These are phyloP conservation scores for Aleurites moluccanus DNA, from an alignment of 441 rosid genomes.

Conservation along the genomic window DNA sequence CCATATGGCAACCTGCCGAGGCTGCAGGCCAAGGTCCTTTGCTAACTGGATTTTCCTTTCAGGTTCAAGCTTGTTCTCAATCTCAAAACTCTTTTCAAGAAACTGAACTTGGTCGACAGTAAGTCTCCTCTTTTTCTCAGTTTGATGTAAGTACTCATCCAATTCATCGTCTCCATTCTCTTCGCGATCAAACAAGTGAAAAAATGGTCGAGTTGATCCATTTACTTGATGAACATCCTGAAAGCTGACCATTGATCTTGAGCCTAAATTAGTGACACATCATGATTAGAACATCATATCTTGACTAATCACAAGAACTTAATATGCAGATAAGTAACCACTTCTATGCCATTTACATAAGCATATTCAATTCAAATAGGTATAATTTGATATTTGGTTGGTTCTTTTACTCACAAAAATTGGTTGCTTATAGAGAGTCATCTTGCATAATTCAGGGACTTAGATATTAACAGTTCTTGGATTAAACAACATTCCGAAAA, in stretches of 20 bases:
- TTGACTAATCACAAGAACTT: neutral
- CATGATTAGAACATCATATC: neutral
- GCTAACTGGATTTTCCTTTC: conserved; percentile 75
- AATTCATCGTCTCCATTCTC: conserved; percentile 56
- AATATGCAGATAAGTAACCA: neutral
- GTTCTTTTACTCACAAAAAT: neutral
- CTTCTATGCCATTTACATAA: neutral
- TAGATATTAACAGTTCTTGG: neutral
- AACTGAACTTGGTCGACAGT: conserved; percentile 57
- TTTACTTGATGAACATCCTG: conserved; percentile 41
- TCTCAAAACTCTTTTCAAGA: conserved; percentile 68
- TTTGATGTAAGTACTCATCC: conserved; percentile 61
- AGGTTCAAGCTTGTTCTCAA: conserved; percentile 75
- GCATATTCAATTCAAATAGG: neutral
- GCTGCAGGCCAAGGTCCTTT: conserved; percentile 66
- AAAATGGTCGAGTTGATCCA: conserved; percentile 39
- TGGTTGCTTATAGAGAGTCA: neutral
- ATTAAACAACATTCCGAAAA: neutral
- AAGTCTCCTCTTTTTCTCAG: conserved; percentile 66
- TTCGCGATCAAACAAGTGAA: conserved; percentile 42
- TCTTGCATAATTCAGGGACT: neutral
- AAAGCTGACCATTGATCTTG: conserved; percentile 61
- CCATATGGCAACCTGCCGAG: conserved; percentile 80
- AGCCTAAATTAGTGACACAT: conserved; percentile 32
- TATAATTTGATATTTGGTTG: neutral